Percentiles rank a stretch among this genome's conserved stretches.
phyloP scores from a whole-genome alignment of 2,329 filamentous ascomycete species.

The Emydomyces testavorans region DNA sequence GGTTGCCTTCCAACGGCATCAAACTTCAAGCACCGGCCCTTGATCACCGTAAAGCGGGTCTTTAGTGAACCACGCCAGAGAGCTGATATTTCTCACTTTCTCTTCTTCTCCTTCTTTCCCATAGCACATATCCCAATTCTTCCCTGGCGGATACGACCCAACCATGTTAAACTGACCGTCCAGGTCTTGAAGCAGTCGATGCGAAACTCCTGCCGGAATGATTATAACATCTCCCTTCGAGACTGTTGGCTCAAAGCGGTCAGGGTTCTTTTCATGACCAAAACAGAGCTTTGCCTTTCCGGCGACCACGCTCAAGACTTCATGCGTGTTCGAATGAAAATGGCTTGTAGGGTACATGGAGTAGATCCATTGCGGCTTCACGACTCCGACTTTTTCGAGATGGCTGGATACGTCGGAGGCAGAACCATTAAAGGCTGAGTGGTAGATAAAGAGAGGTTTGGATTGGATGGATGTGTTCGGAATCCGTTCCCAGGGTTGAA shows the following conservation, averaged over 20 bases:
- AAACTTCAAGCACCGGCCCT: slow-evolving; percentile 31
- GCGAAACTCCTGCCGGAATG: slow-evolving; percentile 54
- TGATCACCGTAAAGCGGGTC: slow-evolving; percentile 50
- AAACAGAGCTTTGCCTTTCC: slow-evolving; percentile 54
- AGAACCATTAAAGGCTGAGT: slow-evolving; percentile 43
- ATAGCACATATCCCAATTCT: slow-evolving; percentile 61
- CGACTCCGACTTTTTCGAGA: slow-evolving; percentile 43
- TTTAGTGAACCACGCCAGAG: slow-evolving; percentile 45
- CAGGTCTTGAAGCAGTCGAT: slow-evolving; percentile 50
- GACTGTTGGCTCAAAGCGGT: slow-evolving; percentile 45
- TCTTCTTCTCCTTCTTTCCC: slow-evolving; percentile 43
- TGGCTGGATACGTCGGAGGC: slow-evolving; percentile 47
- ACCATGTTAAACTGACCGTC: slow-evolving; percentile 52
- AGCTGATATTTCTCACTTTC: slow-evolving; percentile 40
- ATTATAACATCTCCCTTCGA: slow-evolving; percentile 52
- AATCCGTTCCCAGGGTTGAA: slow-evolving; percentile 45
- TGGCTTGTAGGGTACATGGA: slow-evolving; percentile 57
- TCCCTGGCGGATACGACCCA: slow-evolving; percentile 50
- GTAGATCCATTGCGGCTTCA: slow-evolving; percentile 55
- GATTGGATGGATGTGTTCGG: slow-evolving; percentile 56
- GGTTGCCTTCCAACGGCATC: neutral
- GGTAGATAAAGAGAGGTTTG: slow-evolving; percentile 56
- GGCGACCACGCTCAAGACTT: slow-evolving; percentile 50
- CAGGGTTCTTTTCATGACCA: slow-evolving; percentile 51
- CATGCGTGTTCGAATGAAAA: slow-evolving; percentile 57